These are phyloP conservation scores for Tieghemostelium lacteum DNA, from an alignment of 78 protist species.

Conservation along the genomic window DNA sequence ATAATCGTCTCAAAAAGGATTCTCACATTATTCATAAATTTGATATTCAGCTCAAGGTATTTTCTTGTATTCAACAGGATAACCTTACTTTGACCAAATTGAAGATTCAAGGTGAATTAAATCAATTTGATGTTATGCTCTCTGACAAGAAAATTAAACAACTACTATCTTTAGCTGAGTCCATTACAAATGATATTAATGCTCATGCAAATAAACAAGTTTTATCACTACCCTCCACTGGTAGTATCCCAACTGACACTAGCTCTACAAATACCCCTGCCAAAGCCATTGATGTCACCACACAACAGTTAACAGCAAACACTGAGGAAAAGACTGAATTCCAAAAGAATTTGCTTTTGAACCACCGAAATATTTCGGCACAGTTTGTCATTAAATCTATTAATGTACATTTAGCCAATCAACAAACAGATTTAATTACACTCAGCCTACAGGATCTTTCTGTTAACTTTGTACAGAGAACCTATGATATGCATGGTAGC, in stretches of 20 bases:
- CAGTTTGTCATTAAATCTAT: conserved; percentile 36
- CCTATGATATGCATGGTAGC: conserved; percentile 45
- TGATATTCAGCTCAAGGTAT: conserved; percentile 45
- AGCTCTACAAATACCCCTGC: background rate
- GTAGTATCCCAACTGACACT: background rate
- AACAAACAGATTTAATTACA: conserved; percentile 34
- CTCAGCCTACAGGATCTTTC: background rate
- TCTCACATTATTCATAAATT: conserved; percentile 34
- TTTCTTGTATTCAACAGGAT: conserved; percentile 71
- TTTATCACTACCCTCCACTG: background rate
- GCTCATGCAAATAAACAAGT: background rate
- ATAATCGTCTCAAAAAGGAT: background rate
- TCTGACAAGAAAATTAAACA: conserved; percentile 57
- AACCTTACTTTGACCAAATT: conserved; percentile 51
- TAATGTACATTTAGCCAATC: conserved; percentile 10
- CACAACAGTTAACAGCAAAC: background rate
- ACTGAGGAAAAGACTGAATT: background rate
- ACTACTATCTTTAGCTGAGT: conserved; percentile 1
- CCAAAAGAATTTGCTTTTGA: background rate
- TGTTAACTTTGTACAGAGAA: conserved; percentile 30
- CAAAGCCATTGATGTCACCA: background rate
- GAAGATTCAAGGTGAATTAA: conserved; percentile 54
- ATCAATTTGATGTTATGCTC: conserved; percentile 10
- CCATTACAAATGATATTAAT: conserved; percentile 9
- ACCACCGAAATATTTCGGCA: background rate